These are phyloP conservation scores for Acacia concinna DNA, from an alignment of 331 rosid genomes.

Conservation along the genomic window DNA sequence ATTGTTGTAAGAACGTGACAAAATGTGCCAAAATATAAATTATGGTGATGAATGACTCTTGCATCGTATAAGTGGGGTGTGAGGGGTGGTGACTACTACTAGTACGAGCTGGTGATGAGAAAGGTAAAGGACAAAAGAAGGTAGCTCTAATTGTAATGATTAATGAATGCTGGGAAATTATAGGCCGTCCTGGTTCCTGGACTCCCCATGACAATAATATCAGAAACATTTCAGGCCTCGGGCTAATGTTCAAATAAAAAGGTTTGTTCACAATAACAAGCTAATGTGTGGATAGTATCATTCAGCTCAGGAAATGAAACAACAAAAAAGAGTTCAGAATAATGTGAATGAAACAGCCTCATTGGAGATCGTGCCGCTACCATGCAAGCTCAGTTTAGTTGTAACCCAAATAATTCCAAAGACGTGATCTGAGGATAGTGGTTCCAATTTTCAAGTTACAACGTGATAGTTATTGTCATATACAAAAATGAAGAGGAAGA, in stretches of 20 bases:
- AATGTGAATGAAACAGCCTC: neutral
- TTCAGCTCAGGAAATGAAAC: neutral
- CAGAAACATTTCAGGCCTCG: too few relatives aligned
- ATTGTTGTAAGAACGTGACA: neutral
- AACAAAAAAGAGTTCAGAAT: neutral
- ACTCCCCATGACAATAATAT: too few relatives aligned
- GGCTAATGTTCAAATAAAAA: too few relatives aligned
- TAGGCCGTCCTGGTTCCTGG: neutral
- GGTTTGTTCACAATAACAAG: too few relatives aligned
- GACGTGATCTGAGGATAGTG: neutral
- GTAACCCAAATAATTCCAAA: neutral
- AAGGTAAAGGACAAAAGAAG: neutral
- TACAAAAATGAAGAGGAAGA: neutral
- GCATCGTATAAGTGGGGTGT: conserved; percentile 3
- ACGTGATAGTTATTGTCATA: neutral
- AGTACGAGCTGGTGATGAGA: too few relatives aligned
- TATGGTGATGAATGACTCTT: conserved; percentile 11
- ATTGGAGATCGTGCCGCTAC: neutral
- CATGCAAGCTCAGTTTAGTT: neutral
- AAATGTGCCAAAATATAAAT: neutral
- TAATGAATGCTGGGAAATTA: neutral
- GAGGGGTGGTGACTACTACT: neutral
- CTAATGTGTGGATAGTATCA: too few relatives aligned
- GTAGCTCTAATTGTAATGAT: neutral
- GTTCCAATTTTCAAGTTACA: neutral